Evolutionary conservation across 2,329 filamentous ascomycete species (phyloP), one percentile per base, ranked within the genome.

Genomic region (Fusarium pseudocircinatum): DNA sequence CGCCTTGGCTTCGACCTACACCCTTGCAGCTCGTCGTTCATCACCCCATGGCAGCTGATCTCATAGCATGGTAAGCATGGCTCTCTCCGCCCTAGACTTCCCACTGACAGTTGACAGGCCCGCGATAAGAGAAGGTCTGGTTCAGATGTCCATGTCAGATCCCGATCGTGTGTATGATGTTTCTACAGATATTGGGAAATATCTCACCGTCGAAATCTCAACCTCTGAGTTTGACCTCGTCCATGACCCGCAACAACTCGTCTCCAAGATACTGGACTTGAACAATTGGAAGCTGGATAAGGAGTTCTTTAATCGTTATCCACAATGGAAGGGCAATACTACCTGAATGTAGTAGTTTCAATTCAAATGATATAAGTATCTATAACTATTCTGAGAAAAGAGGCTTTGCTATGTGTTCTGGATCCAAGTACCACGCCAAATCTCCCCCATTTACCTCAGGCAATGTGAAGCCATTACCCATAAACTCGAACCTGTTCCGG

Each of bases 401-500:
- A 32, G 64, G 60, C 40, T 53, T 63, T 32, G 56, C 22, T 28
- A 67, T 58, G 14, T 59, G 40, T 1, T 63, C 60, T 22, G 49
- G 44, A 32, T 67, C 64, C 44, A 67, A 16, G 30, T 67, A 67
- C 59, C 59, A 67, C 13, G 64, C 43, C 22, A 63, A 12, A 40
- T 67, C 64, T 37, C 52, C 32, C 8, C 64, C 64, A 20, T 49
- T 40, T 7, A 59, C 52, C 6, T 67, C 64, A 2, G 24, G 44
- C 13, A 52, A 7, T 5, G 64, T 67, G 3, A 67, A 67, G 6
- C 64, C 64, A 15, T 67, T 67, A 2, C 64, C 60, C 64, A 67
- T 67, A 26, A 67, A 67, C 53, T 63, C 60, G 11, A 67, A 63
- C 28, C 64, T 67, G n/a, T 67, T 67, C 6, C 52, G 37, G 18